Evolutionary conservation across 768 basidiomycete genomes (phyloP).

Genomic region (Naematelia encephala): DNA sequence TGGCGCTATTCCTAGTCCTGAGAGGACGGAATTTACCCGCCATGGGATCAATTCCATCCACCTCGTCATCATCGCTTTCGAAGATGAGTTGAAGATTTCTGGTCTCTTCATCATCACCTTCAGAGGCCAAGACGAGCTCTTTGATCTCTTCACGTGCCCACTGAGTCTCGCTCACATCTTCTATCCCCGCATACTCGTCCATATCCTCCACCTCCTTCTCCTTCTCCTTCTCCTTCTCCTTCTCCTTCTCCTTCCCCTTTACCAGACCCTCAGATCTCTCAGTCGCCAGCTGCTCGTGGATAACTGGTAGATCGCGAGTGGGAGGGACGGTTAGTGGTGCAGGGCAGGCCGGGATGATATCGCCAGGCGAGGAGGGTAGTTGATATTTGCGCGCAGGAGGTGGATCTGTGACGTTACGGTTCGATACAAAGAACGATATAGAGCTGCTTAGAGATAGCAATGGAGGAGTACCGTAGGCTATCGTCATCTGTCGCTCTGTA

Average conservation of each 20-base stretch:
- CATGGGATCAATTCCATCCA: too few species aligned
- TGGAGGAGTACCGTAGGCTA: neutral
- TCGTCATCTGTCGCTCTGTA: neutral
- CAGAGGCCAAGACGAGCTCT: too few species aligned
- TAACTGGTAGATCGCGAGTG: neutral
- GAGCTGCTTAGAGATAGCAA: neutral
- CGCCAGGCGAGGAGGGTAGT: neutral
- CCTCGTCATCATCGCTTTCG: too few species aligned
- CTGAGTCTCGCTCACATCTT: slow-evolving; percentile 14
- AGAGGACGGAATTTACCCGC: too few species aligned
- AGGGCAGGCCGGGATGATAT: too few species aligned
- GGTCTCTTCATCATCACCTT: too few species aligned
- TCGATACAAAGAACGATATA: neutral
- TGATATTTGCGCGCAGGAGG: neutral
- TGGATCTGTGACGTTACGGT: neutral
- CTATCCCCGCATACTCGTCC: slow-evolving; percentile 15
- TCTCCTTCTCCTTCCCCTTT: slow-evolving; percentile 5
- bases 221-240: slow-evolving; percentile 1
- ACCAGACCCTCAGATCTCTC: neutral
- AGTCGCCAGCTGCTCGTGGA: too few species aligned
- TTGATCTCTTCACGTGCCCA: slow-evolving; percentile 20
- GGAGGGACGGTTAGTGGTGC: too few species aligned
- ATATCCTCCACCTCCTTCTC: slow-evolving; percentile 11
- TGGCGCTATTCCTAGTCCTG: neutral
- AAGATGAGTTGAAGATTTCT: too few species aligned